Conservation (phyloP, 2,329 filamentous ascomycete genomes). For the Hypoxylon rubiginosum region DNA sequence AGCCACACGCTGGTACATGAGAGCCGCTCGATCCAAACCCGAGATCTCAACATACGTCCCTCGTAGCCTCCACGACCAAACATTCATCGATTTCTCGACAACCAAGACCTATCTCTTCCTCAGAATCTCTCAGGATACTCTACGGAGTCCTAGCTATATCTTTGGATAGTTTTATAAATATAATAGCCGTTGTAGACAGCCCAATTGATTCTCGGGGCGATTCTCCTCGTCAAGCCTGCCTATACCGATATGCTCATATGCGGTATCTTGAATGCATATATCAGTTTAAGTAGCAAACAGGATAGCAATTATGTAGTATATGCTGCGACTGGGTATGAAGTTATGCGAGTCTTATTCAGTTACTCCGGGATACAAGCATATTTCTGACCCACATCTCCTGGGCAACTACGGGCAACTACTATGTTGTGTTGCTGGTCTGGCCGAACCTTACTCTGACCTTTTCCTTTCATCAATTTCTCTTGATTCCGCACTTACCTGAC, state of each 20-base stretch:
- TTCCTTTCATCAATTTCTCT: slow-evolving; percentile 6
- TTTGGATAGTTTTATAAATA: background rate
- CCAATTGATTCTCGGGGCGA: slow-evolving; percentile 7
- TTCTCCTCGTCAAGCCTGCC: slow-evolving; percentile 31
- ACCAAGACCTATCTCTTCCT: background rate
- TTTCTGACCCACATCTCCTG: background rate
- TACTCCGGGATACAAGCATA: slow-evolving; percentile 22
- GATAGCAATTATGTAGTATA: slow-evolving; percentile 14
- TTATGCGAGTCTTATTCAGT: background rate
- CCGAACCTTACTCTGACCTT: background rate
- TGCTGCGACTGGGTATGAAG: slow-evolving; percentile 4
- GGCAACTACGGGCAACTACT: slow-evolving; percentile 9
- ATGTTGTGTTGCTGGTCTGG: background rate
- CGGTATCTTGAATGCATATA: slow-evolving; percentile 4
- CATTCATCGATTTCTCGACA: slow-evolving; percentile 31
- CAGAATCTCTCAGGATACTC: background rate
- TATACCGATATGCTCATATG: slow-evolving; percentile 28
- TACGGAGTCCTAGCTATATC: background rate
- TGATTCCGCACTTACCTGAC: background rate
- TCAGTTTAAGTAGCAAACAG: slow-evolving; percentile 1
- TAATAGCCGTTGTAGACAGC: background rate
- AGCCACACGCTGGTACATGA: slow-evolving; percentile 8
- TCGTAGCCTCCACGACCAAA: background rate
- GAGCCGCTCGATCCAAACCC: background rate
- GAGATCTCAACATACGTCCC: slow-evolving; percentile 19